A percentile compares a stretch with the other conserved stretches of the same genome.
Evolutionary conservation across 306 rosid genomes (phyloP).

Genomic region (Ziziphus jujuba): DNA sequence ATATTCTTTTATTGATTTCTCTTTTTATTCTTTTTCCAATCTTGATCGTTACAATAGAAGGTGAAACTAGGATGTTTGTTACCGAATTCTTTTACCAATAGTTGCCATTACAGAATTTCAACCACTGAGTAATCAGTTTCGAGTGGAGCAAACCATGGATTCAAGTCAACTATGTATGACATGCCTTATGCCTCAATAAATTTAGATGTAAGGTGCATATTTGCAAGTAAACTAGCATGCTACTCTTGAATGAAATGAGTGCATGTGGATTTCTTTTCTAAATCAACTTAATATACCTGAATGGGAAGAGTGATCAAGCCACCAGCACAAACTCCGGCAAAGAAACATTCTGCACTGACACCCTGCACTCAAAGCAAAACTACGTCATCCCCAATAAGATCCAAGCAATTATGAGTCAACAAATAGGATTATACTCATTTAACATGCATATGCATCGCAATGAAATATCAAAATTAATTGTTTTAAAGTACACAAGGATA

Average conservation of each 20-base stretch:
- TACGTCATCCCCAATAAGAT: neutral
- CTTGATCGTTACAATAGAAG: neutral
- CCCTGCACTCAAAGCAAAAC: conserved; percentile 42
- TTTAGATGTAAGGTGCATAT: neutral
- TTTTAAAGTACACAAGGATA: neutral
- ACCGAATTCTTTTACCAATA: no score
- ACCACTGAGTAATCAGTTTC: neutral
- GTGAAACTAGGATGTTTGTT: no score
- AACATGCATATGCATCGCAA: neutral
- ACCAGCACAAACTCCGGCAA: conserved; percentile 70
- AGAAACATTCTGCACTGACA: conserved; percentile 53
- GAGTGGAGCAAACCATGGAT: neutral
- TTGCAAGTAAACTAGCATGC: neutral
- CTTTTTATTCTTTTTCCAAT: neutral
- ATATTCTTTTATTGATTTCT: neutral
- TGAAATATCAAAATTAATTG: neutral
- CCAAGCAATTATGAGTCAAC: neutral
- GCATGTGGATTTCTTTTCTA: neutral
- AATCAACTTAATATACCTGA: conserved; percentile 43
- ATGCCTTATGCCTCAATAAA: neutral
- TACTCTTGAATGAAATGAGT: neutral
- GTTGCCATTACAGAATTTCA: no score
- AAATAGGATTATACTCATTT: neutral
- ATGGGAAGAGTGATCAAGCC: conserved; percentile 61
- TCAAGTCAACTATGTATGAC: neutral